Evolutionary conservation across 352 stramenopile genomes (phyloP), one percentile per base, ranked within the genome.

Genomic region (Phytophthora sp.): DNA sequence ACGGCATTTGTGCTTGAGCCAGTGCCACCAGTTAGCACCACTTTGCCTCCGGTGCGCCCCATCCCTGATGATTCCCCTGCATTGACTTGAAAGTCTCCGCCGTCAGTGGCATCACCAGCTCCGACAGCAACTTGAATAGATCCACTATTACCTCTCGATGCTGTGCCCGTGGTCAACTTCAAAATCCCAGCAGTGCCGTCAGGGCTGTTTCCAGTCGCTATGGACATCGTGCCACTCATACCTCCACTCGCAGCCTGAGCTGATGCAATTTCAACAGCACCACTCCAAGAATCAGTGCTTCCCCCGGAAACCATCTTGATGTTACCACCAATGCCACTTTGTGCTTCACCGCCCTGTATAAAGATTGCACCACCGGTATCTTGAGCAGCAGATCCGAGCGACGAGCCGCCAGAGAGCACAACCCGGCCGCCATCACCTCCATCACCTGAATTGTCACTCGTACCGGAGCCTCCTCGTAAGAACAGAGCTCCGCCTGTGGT

Each of bases 1-100:
- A 73, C 87, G 7, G 81, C 75, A 69, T 98, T 86, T 39, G 86
- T 80, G 47, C 75, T 89, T 20, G 88, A 89, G 3, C 79, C 80
- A 12, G 76, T 57, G n/a, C 84, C 84, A 63, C 71, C 84, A 63
- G 49, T 67, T 39, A 92, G 18, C 7, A 36, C 57, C 7, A 88
- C 77, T 29, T 77, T 84, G 1, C 85, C 85, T 61, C 85, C 84
- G 16, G 69, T 54, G 47, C 74, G 80, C 11, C 77, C 81, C 49
- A 77, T 73, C 6, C 77, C 74, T 29, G 83, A 77, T 15, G 84
- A 84, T 36, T 77, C 79, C 2, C 91, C 91, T 47, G 88, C 89
- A 27, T 60, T 66, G 7, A 96, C n/a, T 20, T 64, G 60, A 12
- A 96, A 29, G 30, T 87, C 63, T 18, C 84, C 85, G 33, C 89